Base-by-base conservation (phyloP, 1,139 yeast genomes). In the Hyphopichia khmerensis region DNA sequence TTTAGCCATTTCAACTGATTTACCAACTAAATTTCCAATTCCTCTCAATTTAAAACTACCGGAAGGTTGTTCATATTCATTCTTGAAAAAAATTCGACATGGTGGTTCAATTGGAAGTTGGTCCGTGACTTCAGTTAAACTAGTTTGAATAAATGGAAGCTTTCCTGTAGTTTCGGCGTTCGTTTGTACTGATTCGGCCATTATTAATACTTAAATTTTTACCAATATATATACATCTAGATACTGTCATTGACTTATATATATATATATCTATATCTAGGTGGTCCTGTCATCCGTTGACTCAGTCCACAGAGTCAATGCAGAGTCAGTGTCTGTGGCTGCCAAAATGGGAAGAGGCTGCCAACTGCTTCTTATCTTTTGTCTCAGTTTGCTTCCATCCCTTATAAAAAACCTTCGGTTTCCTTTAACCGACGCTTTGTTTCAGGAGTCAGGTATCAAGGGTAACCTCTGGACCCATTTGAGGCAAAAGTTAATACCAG, bases 11-110 rank as follows among this genome's bases (percentile, higher is more conserved):
- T 42, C 40, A 11, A 68, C 54, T 8, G 59, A 52, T 16, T 43
- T 40, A 5, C 49, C 52, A n/a, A 70, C 55, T 45, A 68, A 52
- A 40, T 65, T 55, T 6, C 75, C 72, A 14, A 70, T 63, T 4
- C 76, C 76, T 33, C 75, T 53, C 23, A 70, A 55, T 50, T 69
- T 69, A 53, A 70, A 70, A 45, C 70, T 64, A 0, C 73, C 73
- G 1, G 70, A 63, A 1, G 76, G 75, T 47, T 69, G 75, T 45
- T 69, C 72, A 26, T 49, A 54, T 45, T 70, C 76, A 40, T 66
- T 65, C 43, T 71, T 71, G 48, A 70, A 65, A 36, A 64, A 51
- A 3, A 66, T 51, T 4, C 64, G 55, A 45, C 65, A 64, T 5
- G 67, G 68, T 14, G 62, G 56, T 6, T 46, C 43, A 17, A 45